Evolutionary conservation across 345 rosid species (phyloP).

Genomic region (Odontarrhena argentea): DNA sequence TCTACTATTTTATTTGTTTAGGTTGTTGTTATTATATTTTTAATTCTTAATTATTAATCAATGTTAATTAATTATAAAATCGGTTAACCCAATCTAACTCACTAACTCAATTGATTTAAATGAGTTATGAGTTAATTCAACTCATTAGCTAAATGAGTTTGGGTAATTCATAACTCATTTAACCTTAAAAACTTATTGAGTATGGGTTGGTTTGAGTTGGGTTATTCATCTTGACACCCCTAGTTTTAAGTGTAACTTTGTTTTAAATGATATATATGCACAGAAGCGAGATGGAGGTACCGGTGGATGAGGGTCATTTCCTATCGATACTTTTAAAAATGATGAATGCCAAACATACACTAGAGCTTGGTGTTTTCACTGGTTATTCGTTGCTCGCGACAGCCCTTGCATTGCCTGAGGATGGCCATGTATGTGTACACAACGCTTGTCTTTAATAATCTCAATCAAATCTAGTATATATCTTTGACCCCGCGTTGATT

Average conservation of each 20-base stretch:
- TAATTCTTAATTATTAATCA: too few relatives aligned
- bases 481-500: not conserved
- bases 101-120: not conserved
- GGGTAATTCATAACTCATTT: too few relatives aligned
- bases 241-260: too few relatives aligned
- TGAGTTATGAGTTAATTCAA: not conserved
- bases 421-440: conserved; percentile 47
- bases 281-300: conserved; percentile 56
- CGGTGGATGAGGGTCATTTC: conserved; percentile 60
- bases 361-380: conserved; percentile 71
- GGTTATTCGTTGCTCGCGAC: conserved; percentile 66
- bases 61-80: too few relatives aligned
- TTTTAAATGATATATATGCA: not conserved
- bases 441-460: not conserved
- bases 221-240: too few relatives aligned
- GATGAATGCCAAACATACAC: conserved; percentile 55
- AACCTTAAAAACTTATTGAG: too few relatives aligned
- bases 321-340: conserved; percentile 55
- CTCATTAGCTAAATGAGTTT: too few relatives aligned
- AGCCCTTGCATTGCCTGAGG: conserved; percentile 60
- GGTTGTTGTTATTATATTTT: too few relatives aligned
- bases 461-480: not conserved
- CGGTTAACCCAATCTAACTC: too few relatives aligned
- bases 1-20: too few relatives aligned
- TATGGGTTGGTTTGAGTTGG: too few relatives aligned